phyloP scores from a whole-genome alignment of 108 stramenopile species.

The Stephanodiscus triporus region DNA sequence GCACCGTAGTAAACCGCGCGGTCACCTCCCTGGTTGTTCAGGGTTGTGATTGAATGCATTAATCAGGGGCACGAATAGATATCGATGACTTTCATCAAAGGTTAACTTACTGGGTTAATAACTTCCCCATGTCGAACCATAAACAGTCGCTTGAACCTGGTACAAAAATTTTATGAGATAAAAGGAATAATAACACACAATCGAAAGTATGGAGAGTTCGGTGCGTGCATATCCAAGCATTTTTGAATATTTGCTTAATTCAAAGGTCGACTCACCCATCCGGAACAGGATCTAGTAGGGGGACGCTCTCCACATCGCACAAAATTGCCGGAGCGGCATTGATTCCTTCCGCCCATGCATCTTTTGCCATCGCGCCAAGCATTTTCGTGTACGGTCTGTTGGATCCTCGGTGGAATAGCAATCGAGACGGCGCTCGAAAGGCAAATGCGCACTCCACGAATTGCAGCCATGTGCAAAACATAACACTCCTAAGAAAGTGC shows the following conservation, averaged over 20 bases:
- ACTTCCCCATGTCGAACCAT: slow-evolving; percentile 91
- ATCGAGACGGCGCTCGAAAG: slow-evolving; percentile 11
- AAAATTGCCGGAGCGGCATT: slow-evolving; percentile 43
- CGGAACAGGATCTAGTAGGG: slow-evolving; percentile 43
- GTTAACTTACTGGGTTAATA: slow-evolving; percentile 71
- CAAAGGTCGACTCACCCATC: slow-evolving; percentile 26
- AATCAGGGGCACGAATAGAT: background rate
- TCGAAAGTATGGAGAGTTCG: background rate
- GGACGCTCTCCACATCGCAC: slow-evolving; percentile 45
- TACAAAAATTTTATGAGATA: background rate
- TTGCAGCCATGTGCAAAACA: slow-evolving; percentile 10
- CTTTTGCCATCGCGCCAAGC: slow-evolving; percentile 4
- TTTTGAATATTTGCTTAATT: background rate
- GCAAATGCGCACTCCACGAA: background rate
- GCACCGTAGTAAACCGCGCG: slow-evolving; percentile 87
- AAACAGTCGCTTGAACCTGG: slow-evolving; percentile 70
- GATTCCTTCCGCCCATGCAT: slow-evolving; percentile 38
- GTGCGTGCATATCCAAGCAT: background rate
- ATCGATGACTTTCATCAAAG: background rate
- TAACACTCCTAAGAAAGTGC: background rate
- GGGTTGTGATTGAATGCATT: background rate
- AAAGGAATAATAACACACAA: background rate
- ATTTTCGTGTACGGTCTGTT: slow-evolving; percentile 5
- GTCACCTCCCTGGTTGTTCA: slow-evolving; percentile 58
- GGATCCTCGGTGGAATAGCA: background rate